phyloP scores from a whole-genome alignment of 192 early-diverging fungal genomes.

The Coemansia javaensis region DNA sequence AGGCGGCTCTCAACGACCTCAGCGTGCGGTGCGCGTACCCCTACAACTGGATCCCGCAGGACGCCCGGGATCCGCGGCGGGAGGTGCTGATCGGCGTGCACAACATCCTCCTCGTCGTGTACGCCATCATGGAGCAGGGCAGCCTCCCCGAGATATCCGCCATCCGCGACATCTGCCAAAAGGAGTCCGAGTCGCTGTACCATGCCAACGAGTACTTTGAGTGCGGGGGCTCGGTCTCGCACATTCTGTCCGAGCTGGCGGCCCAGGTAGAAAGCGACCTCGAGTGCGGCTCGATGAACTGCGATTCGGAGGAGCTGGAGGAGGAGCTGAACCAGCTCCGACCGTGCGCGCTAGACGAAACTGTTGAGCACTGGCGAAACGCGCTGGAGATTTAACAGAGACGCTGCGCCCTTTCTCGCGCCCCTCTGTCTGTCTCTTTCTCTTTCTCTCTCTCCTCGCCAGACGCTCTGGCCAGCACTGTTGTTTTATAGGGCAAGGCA shows the following conservation, averaged over 20 bases:
- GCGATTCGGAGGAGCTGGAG: constrained; percentile 29
- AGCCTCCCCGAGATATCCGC: constrained; percentile 12
- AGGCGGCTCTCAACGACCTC: constrained; percentile 9
- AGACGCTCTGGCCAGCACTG: no score
- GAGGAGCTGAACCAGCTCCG: constrained; percentile 27
- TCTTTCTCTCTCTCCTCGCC: neutral
- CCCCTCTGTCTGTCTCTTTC: neutral
- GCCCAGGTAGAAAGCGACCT: constrained; percentile 38
- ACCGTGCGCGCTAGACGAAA: constrained; percentile 29
- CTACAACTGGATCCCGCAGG: constrained; percentile 37
- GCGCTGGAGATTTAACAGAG: constrained; percentile 12
- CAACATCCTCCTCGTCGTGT: constrained; percentile 40
- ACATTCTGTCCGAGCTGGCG: constrained; percentile 37
- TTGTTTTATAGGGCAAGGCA: no score
- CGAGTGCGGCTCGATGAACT: constrained; percentile 22
- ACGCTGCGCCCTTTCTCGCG: no score
- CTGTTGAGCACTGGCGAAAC: constrained; percentile 24
- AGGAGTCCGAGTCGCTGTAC: constrained; percentile 12
- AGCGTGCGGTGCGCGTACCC: constrained; percentile 24
- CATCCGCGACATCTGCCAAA: constrained; percentile 22
- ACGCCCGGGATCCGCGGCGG: constrained; percentile 10
- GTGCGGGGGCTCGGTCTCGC: constrained; percentile 30
- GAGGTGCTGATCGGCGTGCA: constrained; percentile 36
- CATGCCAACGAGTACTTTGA: constrained; percentile 20
- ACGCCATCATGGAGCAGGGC: constrained; percentile 32